Evolutionary conservation across 768 basidiomycete species (phyloP).

Genomic region (Leucocoprinus sp.): DNA sequence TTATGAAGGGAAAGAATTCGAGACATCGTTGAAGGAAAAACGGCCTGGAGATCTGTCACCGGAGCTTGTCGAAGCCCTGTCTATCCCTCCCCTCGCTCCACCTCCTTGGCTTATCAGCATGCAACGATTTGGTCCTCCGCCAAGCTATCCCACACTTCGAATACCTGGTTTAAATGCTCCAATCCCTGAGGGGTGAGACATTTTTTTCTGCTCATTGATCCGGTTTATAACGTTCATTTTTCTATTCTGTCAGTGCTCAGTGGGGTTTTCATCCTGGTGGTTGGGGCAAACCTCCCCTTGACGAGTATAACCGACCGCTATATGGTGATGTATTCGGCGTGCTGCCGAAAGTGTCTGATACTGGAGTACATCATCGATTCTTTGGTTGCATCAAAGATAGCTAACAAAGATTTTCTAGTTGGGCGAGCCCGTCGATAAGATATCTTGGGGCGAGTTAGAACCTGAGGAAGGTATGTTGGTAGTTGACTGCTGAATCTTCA

Average conservation of each 20-base stretch:
- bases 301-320: conserved; percentile 94
- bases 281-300: conserved; percentile 98
- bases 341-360: conserved; percentile 66
- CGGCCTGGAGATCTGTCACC: conserved; percentile 94
- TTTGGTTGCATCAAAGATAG: conserved; percentile 1
- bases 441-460: conserved; percentile 94
- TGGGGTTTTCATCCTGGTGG: conserved; percentile 99
- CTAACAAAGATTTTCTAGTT: conserved; percentile 34
- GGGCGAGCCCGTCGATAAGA: conserved; percentile 83
- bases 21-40: conserved; percentile 95
- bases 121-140: conserved; percentile 98
- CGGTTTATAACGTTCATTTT: conserved; percentile 7
- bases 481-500: not conserved
- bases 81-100: conserved; percentile 95
- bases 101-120: conserved; percentile 99
- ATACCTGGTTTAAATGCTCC: conserved; percentile 96
- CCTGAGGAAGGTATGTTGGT: conserved; percentile 76
- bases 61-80: conserved; percentile 96
- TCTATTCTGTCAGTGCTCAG: conserved; percentile 74
- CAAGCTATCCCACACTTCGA: conserved; percentile 91
- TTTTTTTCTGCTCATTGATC: not conserved
- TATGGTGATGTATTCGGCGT: conserved; percentile 99
- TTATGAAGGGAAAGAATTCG: conserved; percentile 99
- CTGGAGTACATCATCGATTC: conserved; percentile 46
- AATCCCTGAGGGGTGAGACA: conserved; percentile 86